Evolutionary conservation across 2,329 filamentous ascomycete genomes (phyloP).

Genomic region (Cordyceps fumosorosea): DNA sequence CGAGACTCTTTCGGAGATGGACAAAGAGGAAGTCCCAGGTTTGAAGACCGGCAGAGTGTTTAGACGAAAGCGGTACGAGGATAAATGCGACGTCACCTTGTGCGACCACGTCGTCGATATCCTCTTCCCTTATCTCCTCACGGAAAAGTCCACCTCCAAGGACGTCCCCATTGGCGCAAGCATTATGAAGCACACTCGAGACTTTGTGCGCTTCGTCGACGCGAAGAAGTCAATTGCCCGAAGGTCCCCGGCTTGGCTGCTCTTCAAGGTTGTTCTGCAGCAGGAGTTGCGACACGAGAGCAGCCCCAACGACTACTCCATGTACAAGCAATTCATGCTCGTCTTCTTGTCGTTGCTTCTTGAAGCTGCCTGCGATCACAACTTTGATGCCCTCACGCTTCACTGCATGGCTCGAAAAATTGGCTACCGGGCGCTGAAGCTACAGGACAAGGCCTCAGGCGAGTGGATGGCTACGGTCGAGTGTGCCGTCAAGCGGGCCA

Average conservation of each 20-base stretch:
- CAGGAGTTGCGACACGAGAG: constrained; percentile 13
- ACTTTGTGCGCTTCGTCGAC: neutral
- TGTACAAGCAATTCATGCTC: constrained; percentile 47
- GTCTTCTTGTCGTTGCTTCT: constrained; percentile 36
- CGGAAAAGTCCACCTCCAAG: neutral
- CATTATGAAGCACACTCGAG: constrained; percentile 6
- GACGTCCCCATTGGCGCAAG: neutral
- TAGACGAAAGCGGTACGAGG: neutral
- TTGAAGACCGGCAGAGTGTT: neutral
- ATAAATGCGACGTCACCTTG: neutral
- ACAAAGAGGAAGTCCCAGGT: neutral
- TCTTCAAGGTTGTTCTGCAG: constrained; percentile 44
- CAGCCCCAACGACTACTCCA: neutral
- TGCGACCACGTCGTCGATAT: neutral
- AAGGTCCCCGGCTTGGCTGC: constrained; percentile 45
- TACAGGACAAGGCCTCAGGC: constrained; percentile 19
- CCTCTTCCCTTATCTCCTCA: neutral
- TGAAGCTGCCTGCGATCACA: constrained; percentile 14
- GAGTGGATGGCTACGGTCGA: constrained; percentile 12
- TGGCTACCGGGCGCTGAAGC: constrained; percentile 34
- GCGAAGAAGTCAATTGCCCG: constrained; percentile 13
- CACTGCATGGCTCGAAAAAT: constrained; percentile 39
- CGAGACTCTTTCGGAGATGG: neutral
- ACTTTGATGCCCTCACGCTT: constrained; percentile 23
- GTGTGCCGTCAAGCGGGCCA: neutral